Percentiles rank a stretch among this genome's conserved stretches.
phyloP scores from a whole-genome alignment of 2,329 filamentous ascomycete species.

The Aureobasidium pullulans region DNA sequence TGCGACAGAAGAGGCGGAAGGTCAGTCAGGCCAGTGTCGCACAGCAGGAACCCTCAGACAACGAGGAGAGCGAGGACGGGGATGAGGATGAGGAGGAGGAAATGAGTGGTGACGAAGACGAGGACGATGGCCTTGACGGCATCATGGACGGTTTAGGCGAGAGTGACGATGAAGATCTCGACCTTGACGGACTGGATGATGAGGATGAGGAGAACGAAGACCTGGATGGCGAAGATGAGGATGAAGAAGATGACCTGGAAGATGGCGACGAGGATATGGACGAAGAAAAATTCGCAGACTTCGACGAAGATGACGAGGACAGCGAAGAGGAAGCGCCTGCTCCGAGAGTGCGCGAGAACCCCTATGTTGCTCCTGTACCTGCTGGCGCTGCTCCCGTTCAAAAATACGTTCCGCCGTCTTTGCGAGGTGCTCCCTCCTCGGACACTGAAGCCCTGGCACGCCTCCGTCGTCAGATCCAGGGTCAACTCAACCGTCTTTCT shows the following conservation, averaged over 20 bases:
- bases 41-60: conserved; percentile 21
- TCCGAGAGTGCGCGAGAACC: conserved; percentile 65
- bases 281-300: conserved; percentile 22
- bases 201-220: conserved; percentile 19
- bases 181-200: conserved; percentile 22
- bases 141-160: conserved; percentile 18
- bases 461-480: conserved; percentile 74
- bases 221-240: conserved; percentile 31
- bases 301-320: conserved; percentile 28
- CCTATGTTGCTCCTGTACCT: conserved; percentile 67
- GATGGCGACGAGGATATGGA: conserved; percentile 29
- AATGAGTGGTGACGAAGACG: conserved; percentile 7
- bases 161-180: conserved; percentile 19
- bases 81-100: conserved; percentile 22
- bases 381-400: conserved; percentile 32
- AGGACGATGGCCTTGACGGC: conserved; percentile 20
- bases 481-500: conserved; percentile 84
- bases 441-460: conserved; percentile 61
- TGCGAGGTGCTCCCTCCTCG: conserved; percentile 56
- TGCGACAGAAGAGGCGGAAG: conserved; percentile 51
- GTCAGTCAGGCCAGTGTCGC: conserved; percentile 31
- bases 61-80: conserved; percentile 17
- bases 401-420: conserved; percentile 87
- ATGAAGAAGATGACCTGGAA: conserved; percentile 33
- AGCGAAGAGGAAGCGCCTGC: conserved; percentile 25